These are phyloP conservation scores for Croton laevigatus DNA, from an alignment of 441 rosid genomes.

Conservation along the genomic window DNA sequence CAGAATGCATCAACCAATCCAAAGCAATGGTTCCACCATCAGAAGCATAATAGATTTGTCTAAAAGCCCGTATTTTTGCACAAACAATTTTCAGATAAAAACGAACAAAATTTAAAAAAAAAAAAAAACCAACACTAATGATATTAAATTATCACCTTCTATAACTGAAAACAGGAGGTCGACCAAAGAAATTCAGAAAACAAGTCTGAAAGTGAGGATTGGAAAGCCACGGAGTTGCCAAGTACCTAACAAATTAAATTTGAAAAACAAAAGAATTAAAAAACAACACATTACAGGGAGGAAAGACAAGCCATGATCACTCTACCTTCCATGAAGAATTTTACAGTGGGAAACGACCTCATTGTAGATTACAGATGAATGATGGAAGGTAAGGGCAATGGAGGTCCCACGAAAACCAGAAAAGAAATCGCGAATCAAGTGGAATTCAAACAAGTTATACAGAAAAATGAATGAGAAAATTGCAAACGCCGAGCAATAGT, in stretches of 20 bases:
- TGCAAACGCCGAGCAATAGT: slow-evolving; percentile 39
- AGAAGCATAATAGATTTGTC: slow-evolving; percentile 57
- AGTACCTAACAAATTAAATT: slow-evolving; percentile 39
- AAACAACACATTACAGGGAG: neutral
- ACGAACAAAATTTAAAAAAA: neutral
- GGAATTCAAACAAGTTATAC: slow-evolving; percentile 63
- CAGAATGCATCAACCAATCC: slow-evolving; percentile 68
- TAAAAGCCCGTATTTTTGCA: slow-evolving; percentile 26
- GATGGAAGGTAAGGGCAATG: slow-evolving; percentile 43
- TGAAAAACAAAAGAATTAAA: neutral
- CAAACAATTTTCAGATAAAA: neutral
- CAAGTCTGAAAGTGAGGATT: slow-evolving; percentile 82
- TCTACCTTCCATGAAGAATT: slow-evolving; percentile 65
- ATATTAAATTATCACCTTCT: slow-evolving; percentile 41
- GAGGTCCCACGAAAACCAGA: slow-evolving; percentile 43
- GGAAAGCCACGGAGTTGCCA: slow-evolving; percentile 77
- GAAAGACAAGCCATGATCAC: neutral
- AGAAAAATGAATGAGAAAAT: slow-evolving; percentile 32
- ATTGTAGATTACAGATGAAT: slow-evolving; percentile 47
- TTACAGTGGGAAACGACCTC: slow-evolving; percentile 60
- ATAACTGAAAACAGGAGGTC: slow-evolving; percentile 69
- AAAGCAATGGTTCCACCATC: slow-evolving; percentile 90
- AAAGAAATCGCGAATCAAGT: slow-evolving; percentile 51
- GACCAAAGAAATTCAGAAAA: slow-evolving; percentile 63
- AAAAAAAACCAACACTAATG: neutral